phyloP scores from a whole-genome alignment of 331 rosid genomes.

The Acacia pycnantha region DNA sequence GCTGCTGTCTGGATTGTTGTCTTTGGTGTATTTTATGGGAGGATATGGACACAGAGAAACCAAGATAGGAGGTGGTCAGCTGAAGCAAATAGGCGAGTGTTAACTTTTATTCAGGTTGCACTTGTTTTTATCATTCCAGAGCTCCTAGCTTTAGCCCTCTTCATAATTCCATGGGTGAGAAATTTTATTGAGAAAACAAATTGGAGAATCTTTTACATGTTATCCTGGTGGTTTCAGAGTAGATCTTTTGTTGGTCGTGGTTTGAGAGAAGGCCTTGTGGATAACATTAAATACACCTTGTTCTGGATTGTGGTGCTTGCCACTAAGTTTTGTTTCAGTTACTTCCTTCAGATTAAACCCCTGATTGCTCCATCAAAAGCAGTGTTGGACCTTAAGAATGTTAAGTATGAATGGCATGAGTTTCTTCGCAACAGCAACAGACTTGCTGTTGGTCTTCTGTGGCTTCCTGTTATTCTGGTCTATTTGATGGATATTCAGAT shows the following conservation, averaged over 20 bases:
- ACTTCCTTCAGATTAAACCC: slow-evolving; percentile 92
- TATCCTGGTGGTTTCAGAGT: slow-evolving; percentile 98
- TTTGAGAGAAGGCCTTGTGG: slow-evolving; percentile 88
- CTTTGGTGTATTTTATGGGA: slow-evolving; percentile 68
- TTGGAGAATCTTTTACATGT: slow-evolving; percentile 80
- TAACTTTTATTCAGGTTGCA: slow-evolving; percentile 63
- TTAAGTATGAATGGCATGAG: slow-evolving; percentile 70
- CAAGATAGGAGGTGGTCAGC: slow-evolving; percentile 66
- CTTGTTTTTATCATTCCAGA: slow-evolving; percentile 69
- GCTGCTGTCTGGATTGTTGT: slow-evolving; percentile 76
- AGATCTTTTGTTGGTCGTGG: slow-evolving; percentile 96
- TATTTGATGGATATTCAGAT: slow-evolving; percentile 98
- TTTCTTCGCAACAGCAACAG: slow-evolving; percentile 54
- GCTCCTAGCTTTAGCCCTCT: slow-evolving; percentile 73
- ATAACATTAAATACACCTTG: slow-evolving; percentile 72
- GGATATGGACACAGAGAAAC: slow-evolving; percentile 82
- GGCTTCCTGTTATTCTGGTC: slow-evolving; percentile 90
- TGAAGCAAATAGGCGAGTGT: slow-evolving; percentile 56
- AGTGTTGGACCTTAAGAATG: slow-evolving; percentile 42
- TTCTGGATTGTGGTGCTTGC: slow-evolving; percentile 93
- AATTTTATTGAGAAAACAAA: slow-evolving; percentile 87
- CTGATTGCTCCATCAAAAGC: slow-evolving; percentile 76
- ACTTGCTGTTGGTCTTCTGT: slow-evolving; percentile 68
- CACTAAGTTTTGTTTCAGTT: slow-evolving; percentile 86
- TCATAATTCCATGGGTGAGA: slow-evolving; percentile 85